Evolutionary conservation across 805 yeast genomes (phyloP).

Genomic region (Schwanniomyces polymorphus): DNA sequence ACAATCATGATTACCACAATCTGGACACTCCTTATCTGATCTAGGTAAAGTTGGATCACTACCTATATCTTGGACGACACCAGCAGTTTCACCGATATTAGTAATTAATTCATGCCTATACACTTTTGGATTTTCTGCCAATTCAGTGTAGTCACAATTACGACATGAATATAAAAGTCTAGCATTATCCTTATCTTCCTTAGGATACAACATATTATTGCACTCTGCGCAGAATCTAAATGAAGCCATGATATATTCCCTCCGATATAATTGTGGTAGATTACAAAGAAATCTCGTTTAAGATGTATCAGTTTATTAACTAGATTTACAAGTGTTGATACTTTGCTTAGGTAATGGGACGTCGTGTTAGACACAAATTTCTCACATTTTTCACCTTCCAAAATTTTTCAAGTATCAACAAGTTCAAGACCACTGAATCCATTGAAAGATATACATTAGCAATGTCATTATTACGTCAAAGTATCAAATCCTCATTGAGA

Average conservation of each 20-base stretch:
- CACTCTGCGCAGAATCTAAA: constrained; percentile 95
- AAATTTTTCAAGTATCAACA: constrained; percentile 7
- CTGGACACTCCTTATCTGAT: constrained; percentile 90
- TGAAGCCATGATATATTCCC: constrained; percentile 62
- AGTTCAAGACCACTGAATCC: not conserved
- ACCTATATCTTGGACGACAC: constrained; percentile 94
- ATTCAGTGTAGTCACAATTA: constrained; percentile 90
- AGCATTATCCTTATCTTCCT: constrained; percentile 83
- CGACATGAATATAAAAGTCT: constrained; percentile 87
- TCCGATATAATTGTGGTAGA: not conserved
- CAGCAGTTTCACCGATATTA: constrained; percentile 93
- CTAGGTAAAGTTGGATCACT: constrained; percentile 97
- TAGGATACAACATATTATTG: constrained; percentile 97
- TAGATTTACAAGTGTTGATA: not conserved
- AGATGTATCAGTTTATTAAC: not conserved
- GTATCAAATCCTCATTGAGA: constrained; percentile 38
- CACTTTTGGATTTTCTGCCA: constrained; percentile 84
- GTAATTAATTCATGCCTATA: constrained; percentile 91
- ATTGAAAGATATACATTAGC: not conserved
- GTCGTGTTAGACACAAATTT: constrained; percentile 5
- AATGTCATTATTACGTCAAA: constrained; percentile 37
- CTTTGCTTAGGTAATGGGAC: constrained; percentile 7
- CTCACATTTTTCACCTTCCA: constrained; percentile 2
- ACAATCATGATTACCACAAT: constrained; percentile 83
- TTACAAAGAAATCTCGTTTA: not conserved